phyloP scores from a whole-genome alignment of 352 stramenopile genomes.

The Phytophthora uliginosa region DNA sequence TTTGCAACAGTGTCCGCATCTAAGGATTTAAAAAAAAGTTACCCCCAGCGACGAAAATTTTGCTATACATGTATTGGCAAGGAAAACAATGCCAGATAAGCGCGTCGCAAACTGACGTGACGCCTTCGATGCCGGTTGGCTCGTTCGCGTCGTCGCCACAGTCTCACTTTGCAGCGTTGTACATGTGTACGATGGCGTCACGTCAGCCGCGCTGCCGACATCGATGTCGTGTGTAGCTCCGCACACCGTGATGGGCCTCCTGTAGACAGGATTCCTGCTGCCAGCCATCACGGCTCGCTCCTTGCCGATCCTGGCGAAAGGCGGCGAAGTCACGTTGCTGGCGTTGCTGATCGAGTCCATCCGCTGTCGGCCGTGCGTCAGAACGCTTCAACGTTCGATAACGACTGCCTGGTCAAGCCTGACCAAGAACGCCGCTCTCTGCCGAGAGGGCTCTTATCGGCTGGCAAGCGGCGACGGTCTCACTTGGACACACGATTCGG shows the following conservation, averaged over 20 bases:
- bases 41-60: no score
- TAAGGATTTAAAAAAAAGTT: no score
- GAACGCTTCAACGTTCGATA: conserved; percentile 24
- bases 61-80: no score
- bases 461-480: not conserved
- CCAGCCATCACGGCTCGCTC: conserved; percentile 6
- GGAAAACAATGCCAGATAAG: no score
- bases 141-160: not conserved
- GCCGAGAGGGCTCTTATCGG: not conserved
- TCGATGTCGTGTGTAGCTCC: not conserved
- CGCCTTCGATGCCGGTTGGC: no score
- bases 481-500: not conserved
- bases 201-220: not conserved
- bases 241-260: not conserved
- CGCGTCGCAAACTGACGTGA: not conserved
- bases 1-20: no score
- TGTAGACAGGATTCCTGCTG: not conserved
- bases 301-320: conserved; percentile 23
- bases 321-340: conserved; percentile 7
- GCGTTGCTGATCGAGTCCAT: conserved; percentile 29
- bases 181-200: not conserved
- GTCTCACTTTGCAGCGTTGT: not conserved
- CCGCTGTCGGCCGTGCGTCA: not conserved
- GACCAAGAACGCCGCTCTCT: conserved; percentile 10
- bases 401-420: not conserved